These are phyloP conservation scores for Fusarium nurragi DNA, from an alignment of 2,329 filamentous ascomycete species.

Conservation along the genomic window DNA sequence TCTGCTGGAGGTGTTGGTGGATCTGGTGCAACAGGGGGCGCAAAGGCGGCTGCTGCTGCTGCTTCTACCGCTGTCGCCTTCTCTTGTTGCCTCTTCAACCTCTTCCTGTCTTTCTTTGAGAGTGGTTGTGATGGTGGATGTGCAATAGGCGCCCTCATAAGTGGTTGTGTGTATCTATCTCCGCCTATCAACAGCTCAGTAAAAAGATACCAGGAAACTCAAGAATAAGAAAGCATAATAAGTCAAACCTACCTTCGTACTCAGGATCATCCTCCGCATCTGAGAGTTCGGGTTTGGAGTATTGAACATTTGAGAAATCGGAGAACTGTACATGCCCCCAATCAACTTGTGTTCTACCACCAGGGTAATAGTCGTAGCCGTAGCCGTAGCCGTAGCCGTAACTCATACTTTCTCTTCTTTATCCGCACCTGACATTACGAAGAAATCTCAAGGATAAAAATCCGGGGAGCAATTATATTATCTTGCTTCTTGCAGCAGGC, in stretches of 20 bases:
- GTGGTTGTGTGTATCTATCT: constrained; percentile 21
- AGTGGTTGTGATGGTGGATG: constrained; percentile 7
- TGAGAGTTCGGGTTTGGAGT: constrained; percentile 52
- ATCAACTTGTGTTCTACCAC: constrained; percentile 52
- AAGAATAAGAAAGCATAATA: neutral
- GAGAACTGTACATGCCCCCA: constrained; percentile 53
- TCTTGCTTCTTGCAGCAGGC: constrained; percentile 48
- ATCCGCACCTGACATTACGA: constrained; percentile 42
- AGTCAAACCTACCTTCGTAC: constrained; percentile 32
- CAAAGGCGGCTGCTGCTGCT: constrained; percentile 9
- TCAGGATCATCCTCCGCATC: constrained; percentile 50
- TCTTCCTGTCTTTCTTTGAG: constrained; percentile 39
- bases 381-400: constrained; percentile 45
- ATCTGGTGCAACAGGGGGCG: constrained; percentile 17
- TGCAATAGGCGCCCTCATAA: constrained; percentile 20
- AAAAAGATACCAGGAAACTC: neutral
- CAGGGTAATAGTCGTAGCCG: constrained; percentile 46
- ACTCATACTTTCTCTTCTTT: constrained; percentile 56
- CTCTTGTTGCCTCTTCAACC: constrained; percentile 26
- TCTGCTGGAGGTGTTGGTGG: constrained; percentile 18
- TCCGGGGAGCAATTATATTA: constrained; percentile 48
- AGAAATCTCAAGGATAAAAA: constrained; percentile 36
- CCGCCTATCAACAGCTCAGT: constrained; percentile 16
- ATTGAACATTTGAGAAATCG: constrained; percentile 56
- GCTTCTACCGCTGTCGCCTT: constrained; percentile 2